Base-by-base conservation (phyloP, 148 eudicot species). In the Rhododendron vialii region DNA sequence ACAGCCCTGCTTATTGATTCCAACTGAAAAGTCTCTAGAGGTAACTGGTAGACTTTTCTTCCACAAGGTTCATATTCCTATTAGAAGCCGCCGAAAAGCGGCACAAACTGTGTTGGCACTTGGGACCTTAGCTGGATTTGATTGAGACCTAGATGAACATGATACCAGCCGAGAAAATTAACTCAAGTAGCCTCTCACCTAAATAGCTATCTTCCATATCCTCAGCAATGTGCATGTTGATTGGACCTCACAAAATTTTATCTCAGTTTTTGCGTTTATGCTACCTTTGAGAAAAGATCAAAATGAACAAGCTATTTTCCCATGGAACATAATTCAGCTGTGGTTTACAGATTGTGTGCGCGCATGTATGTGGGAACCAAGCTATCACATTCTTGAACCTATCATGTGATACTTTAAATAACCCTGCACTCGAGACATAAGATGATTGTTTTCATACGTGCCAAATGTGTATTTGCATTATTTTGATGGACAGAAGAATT, bases 171-270 rank as follows among this genome's bases (percentile, higher is more conserved):
- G 11, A 26, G 33, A 51, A 80, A 50, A 80, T 80, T 51, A 11
- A 18, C 65, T 30, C 43, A 71, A 30, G 79, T 83, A 47, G 78
- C 43, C n/a, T 47, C 59, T 12, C 50, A 69, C 74, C 15, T 47
- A 8, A 28, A 18, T 5, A 83, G 79, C 41, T 69, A 83, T 22
- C 38, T 22, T 48, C 7, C 76, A 48, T 78, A 45, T 48, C 63
- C 76, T 35, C 59, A 71, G 80, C 57, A n/a, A 74, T 9, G 57
- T 51, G 85, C 77, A n/a, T 67, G 85, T 67, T 15, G 59, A 83
- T 82, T 13, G 12, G 20, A 67, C 20, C 36, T 73, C 7, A 75
- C 1, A 13, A 53, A 76, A 75, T 75, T 51, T 35, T 38, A 22
- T 35, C 48, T 53, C 15, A 36, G 50, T 38, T 38, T 84, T 30